Evolutionary conservation across 2,329 filamentous ascomycete genomes (phyloP).

Genomic region (Fusarium heterosporum): DNA sequence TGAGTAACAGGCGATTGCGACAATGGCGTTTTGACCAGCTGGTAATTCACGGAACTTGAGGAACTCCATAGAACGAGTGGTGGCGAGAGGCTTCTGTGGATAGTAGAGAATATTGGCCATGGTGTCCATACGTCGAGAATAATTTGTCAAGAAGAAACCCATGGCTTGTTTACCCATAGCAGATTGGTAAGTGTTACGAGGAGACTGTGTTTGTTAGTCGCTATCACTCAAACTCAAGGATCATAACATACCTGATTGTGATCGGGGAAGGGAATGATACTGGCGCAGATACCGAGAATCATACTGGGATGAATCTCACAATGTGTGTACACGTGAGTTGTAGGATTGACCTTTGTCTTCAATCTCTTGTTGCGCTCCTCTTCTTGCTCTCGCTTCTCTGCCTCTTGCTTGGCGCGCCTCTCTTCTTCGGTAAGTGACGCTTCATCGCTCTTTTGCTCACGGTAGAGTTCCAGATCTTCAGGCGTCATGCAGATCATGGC

Average conservation of each 20-base stretch:
- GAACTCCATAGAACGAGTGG: conserved; percentile 98
- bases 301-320: conserved; percentile 99
- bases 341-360: conserved; percentile 87
- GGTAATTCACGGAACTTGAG: conserved; percentile 97
- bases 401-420: conserved; percentile 57
- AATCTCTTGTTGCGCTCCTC: conserved; percentile 85
- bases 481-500: conserved; percentile 99
- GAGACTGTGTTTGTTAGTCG: conserved; percentile 69
- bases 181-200: conserved; percentile 98
- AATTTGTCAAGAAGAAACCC: conserved; percentile 99
- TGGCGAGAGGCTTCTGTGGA: conserved; percentile 95
- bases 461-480: conserved; percentile 86
- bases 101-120: conserved; percentile 99
- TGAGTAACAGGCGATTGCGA: conserved; percentile 96
- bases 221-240: not conserved
- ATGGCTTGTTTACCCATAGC: conserved; percentile 99
- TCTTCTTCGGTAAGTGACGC: conserved; percentile 47
- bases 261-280: conserved; percentile 99
- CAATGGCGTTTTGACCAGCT: conserved; percentile 97
- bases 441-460: conserved; percentile 75
- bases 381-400: conserved; percentile 46
- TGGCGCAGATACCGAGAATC: conserved; percentile 98
- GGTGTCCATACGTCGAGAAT: conserved; percentile 96
- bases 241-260: conserved; percentile 80
- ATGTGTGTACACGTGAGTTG: conserved; percentile 93